phyloP scores from a whole-genome alignment of 441 rosid species.

The Metrosideros polymorpha region DNA sequence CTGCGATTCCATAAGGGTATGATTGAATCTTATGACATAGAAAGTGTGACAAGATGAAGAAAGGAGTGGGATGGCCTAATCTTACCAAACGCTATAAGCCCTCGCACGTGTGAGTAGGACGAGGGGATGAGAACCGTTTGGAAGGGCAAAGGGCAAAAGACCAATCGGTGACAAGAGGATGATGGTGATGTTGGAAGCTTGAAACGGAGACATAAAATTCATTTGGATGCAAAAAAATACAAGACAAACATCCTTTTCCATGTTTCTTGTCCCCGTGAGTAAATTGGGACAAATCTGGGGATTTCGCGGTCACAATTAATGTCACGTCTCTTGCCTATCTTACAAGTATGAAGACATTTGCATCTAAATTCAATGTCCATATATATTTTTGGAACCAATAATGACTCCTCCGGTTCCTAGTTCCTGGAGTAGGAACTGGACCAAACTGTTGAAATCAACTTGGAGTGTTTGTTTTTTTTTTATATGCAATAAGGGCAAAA shows the following conservation, averaged over 20 bases:
- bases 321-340: no score
- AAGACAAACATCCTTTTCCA: not conserved
- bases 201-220: not conserved
- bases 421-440: accelerated
- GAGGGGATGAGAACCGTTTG: not conserved
- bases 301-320: not conserved
- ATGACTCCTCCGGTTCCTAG: not conserved
- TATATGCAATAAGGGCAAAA: no score
- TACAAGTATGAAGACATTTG: not conserved
- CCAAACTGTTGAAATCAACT: not conserved
- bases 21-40: not conserved
- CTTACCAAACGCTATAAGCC: not conserved
- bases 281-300: not conserved
- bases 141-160: not conserved
- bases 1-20: not conserved
- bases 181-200: not conserved
- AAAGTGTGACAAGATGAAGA: no score
- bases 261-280: not conserved
- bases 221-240: not conserved
- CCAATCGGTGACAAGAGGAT: not conserved
- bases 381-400: no score
- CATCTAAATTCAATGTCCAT: not conserved
- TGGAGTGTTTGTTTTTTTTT: not conserved
- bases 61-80: not conserved
- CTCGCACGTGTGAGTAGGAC: not conserved